Evolutionary conservation across 306 rosid genomes (phyloP), one percentile per base, ranked within the genome.

Genomic region (Lathyrus sativus): DNA sequence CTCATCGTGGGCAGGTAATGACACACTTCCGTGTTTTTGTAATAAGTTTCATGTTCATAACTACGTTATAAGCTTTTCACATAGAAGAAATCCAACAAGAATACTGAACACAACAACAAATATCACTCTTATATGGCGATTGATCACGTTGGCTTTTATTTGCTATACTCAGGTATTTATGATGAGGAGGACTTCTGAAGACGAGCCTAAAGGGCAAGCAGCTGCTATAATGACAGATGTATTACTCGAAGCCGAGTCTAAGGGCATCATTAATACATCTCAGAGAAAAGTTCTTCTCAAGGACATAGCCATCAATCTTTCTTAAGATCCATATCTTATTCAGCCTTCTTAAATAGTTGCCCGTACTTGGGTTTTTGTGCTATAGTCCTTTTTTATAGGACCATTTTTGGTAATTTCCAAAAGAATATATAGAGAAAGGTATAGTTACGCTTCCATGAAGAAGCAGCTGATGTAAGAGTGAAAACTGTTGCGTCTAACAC

Each of bases 201-300:
- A 85, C 24, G 91, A 88, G 61, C 95, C 95, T 0, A 80, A 79
- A 82, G 95, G 95, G 41, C 85, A 82, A 41, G 89, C 91, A 15
- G 77, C 89, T 65, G 87, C 91, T 68, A 85, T 88, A 9, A 88
- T 88, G 95, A 45, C 87, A 3, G 95, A 88, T 18, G 91, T 85
- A 14, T 71, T 88, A 71, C 65, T 85, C 71, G 95, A 88, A 66
- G 95, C 95, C 0, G 95, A 88, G 80, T 76, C 83, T 69, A 78
- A 84, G 72, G 91, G 95, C 74, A 69, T 82, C 61, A 88, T 88
- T 26, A 82, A 78, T 78, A 87, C 91, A 53, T 85, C 82, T 57
- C 95, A 88, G 76, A 85, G 85, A 85, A 85, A 68, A 76, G 71
- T 64, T 56, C 86, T 88, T 56, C 83, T 88, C 39, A 87, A 84